Evolutionary conservation across 2,329 filamentous ascomycete genomes (phyloP).

Genomic region (Fonsecaea nubica): DNA sequence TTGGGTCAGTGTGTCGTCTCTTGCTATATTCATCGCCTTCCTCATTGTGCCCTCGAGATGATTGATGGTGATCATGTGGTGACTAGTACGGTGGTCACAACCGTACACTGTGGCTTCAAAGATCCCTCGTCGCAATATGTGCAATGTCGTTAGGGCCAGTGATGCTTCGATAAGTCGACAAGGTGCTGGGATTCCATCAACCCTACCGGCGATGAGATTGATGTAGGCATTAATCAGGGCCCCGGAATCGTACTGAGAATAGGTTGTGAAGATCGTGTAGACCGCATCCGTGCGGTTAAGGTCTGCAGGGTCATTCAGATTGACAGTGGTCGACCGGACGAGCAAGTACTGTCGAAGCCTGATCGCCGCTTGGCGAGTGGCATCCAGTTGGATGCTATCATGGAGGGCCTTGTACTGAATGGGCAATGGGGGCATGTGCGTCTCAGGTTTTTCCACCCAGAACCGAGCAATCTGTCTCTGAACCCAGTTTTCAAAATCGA

Average conservation of each 20-base stretch:
- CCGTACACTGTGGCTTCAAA: constrained; percentile 26
- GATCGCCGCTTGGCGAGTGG: constrained; percentile 13
- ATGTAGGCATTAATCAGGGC: constrained; percentile 23
- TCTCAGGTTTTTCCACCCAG: constrained; percentile 14
- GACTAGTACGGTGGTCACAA: constrained; percentile 22
- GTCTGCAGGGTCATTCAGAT: constrained; percentile 25
- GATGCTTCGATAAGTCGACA: constrained; percentile 15
- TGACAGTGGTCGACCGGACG: constrained; percentile 8
- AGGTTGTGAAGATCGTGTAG: constrained; percentile 17
- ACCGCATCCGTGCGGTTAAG: constrained; percentile 20
- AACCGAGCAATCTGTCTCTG: constrained; percentile 16
- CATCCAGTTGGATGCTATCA: constrained; percentile 6
- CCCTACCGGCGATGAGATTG: constrained; percentile 16
- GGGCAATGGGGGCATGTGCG: constrained; percentile 10
- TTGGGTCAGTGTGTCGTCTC: background rate
- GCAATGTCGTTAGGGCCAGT: constrained; percentile 21
- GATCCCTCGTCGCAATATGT: constrained; percentile 21
- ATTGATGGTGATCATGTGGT: constrained; percentile 21
- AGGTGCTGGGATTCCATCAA: background rate
- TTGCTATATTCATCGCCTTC: constrained; percentile 2
- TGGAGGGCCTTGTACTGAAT: constrained; percentile 14
- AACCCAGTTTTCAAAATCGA: constrained; percentile 25
- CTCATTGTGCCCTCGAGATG: constrained; percentile 20
- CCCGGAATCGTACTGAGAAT: constrained; percentile 23
- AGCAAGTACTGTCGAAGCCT: constrained; percentile 22